Conservation (phyloP, 306 rosid species). For the Prunus mongolica region DNA sequence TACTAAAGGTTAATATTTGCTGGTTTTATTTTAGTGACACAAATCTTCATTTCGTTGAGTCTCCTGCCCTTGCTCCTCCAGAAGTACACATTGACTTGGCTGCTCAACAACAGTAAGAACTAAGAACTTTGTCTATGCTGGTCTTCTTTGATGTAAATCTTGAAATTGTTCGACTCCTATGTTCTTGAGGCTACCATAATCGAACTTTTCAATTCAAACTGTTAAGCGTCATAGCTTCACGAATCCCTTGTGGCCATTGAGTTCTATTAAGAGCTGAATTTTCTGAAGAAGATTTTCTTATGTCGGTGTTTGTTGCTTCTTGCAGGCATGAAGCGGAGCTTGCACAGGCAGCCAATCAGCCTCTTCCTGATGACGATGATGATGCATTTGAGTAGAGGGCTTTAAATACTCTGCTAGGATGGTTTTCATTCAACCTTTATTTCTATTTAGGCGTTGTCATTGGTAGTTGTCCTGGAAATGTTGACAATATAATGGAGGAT, state of each 20-base stretch:
- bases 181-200: no score
- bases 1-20: background rate
- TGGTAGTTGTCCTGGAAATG: background rate
- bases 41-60: constrained; percentile 66
- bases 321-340: constrained; percentile 65
- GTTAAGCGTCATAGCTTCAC: no score
- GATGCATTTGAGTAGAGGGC: constrained; percentile 38
- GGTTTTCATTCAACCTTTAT: background rate
- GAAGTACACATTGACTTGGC: constrained; percentile 59
- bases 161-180: background rate
- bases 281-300: background rate
- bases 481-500: constrained; percentile 14
- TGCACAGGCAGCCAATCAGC: constrained; percentile 46
- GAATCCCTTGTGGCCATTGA: no score
- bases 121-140: background rate
- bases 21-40: constrained; percentile 41
- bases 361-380: constrained; percentile 71
- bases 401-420: background rate
- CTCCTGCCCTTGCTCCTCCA: constrained; percentile 86
- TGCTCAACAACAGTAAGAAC: constrained; percentile 48
- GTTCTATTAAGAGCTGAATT: no score
- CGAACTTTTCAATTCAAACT: background rate
- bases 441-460: background rate
- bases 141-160: background rate
- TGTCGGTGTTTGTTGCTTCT: background rate